Conservation (phyloP, 2,329 filamentous ascomycete genomes). For the Aspergillus amoenus region DNA sequence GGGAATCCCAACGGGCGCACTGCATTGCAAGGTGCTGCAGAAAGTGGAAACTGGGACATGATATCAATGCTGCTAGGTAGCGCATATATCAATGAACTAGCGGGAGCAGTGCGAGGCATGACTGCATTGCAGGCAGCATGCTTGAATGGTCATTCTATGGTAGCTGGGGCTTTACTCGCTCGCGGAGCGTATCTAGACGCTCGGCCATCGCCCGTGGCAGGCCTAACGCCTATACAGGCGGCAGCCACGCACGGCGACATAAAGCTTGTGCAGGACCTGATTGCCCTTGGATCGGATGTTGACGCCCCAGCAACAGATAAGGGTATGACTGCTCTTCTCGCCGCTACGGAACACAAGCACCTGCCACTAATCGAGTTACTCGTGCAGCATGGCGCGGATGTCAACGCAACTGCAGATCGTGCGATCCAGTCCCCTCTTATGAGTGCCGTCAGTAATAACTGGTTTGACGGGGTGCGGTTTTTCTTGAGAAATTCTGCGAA, state of each 20-base stretch:
- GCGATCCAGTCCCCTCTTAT: neutral
- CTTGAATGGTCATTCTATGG: neutral
- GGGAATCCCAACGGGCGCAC: neutral
- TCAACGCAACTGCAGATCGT: neutral
- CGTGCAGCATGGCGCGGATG: neutral
- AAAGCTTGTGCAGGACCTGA: neutral
- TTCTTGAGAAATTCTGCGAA: neutral
- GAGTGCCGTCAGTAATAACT: neutral
- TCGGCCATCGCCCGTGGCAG: neutral
- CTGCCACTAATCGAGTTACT: neutral
- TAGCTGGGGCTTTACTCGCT: neutral
- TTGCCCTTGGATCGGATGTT: neutral
- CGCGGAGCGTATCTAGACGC: neutral
- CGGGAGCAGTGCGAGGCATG: neutral
- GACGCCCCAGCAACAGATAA: neutral
- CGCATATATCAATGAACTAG: neutral
- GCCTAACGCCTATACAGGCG: neutral
- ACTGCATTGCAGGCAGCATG: neutral
- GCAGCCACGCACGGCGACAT: neutral
- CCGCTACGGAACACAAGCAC: neutral
- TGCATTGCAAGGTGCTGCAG: neutral
- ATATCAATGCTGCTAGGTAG: fast-evolving
- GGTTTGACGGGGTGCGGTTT: neutral
- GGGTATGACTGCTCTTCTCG: neutral
- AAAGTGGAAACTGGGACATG: neutral